These are phyloP conservation scores for Puccinia polysora DNA, from an alignment of 1,284 basidiomycete genomes.

Conservation along the genomic window DNA sequence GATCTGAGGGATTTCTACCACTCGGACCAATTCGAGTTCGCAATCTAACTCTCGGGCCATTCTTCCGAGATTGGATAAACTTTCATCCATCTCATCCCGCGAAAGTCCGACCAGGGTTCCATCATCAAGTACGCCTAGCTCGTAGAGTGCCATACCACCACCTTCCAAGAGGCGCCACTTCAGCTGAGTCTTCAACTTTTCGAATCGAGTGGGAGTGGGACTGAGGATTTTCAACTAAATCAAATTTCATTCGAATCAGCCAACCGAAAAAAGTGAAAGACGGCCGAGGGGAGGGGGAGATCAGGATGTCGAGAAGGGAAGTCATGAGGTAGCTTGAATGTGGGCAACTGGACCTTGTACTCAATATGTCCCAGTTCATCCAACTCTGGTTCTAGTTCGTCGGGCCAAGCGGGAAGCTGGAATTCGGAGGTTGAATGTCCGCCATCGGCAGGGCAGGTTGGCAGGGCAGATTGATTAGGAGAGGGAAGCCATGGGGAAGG, in stretches of 20 bases:
- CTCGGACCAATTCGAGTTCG: conserved; percentile 24
- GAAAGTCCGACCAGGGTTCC: conserved; percentile 50
- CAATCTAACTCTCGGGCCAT: conserved; percentile 50
- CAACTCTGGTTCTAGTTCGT: conserved; percentile 49
- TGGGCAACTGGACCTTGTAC: conserved; percentile 48
- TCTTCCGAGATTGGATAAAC: conserved; percentile 48
- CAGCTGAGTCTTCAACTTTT: conserved; percentile 52
- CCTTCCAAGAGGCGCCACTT: conserved; percentile 53
- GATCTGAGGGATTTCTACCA: conserved; percentile 35
- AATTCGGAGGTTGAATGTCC: background rate
- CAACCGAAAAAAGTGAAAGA: conserved; percentile 41
- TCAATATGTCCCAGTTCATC: conserved; percentile 52
- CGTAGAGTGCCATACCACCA: conserved; percentile 51
- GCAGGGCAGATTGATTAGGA: conserved; percentile 7
- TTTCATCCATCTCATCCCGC: conserved; percentile 49
- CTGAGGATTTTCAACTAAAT: conserved; percentile 49
- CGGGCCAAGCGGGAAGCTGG: background rate
- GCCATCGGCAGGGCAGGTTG: background rate
- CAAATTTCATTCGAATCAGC: background rate
- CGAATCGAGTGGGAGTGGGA: conserved; percentile 50
- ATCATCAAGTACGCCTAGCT: conserved; percentile 52
- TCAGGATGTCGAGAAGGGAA: background rate
- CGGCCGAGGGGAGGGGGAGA: background rate
- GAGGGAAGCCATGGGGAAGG: conserved; percentile 30
- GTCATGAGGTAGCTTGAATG: background rate